Evolutionary conservation across 768 basidiomycete genomes (phyloP).

Genomic region (Calocybe indica): DNA sequence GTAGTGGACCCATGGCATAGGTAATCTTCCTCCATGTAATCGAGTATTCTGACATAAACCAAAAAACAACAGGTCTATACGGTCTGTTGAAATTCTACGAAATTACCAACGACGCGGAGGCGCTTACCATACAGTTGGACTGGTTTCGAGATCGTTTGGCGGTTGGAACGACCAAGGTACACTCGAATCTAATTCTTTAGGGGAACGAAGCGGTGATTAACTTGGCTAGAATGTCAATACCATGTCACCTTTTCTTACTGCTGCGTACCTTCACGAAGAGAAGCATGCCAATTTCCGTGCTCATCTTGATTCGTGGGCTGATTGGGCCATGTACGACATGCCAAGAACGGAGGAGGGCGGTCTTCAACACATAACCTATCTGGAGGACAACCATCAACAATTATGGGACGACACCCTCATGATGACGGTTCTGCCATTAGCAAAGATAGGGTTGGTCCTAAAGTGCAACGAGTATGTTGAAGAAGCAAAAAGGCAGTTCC

Average conservation of each 20-base stretch:
- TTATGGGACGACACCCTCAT: conserved; percentile 55
- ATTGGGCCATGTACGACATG: conserved; percentile 45
- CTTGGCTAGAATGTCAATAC: conserved; percentile 46
- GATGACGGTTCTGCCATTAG: conserved; percentile 52
- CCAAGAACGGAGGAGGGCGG: conserved; percentile 40
- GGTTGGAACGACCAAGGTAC: conserved; percentile 43
- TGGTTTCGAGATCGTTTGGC: conserved; percentile 48
- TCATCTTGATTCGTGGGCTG: conserved; percentile 42
- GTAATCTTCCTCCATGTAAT: conserved; percentile 11
- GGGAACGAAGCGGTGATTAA: background rate
- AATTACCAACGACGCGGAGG: conserved; percentile 29
- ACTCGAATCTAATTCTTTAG: background rate
- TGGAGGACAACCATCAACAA: conserved; percentile 35
- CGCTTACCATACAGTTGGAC: conserved; percentile 32
- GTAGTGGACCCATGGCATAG: conserved; percentile 41
- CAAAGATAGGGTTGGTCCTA: conserved; percentile 52
- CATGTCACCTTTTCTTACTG: conserved; percentile 45
- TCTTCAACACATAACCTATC: conserved; percentile 43
- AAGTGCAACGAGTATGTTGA: conserved; percentile 42
- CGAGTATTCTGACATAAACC: background rate
- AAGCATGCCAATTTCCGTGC: conserved; percentile 26
- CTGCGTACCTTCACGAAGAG: conserved; percentile 35
- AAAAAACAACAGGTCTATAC: conserved; percentile 25
- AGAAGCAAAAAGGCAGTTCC: conserved; percentile 47
- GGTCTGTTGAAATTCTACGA: conserved; percentile 34